Evolutionary conservation across 371 early-diverging fungal genomes (phyloP).

Genomic region (Mortierella sp.): DNA sequence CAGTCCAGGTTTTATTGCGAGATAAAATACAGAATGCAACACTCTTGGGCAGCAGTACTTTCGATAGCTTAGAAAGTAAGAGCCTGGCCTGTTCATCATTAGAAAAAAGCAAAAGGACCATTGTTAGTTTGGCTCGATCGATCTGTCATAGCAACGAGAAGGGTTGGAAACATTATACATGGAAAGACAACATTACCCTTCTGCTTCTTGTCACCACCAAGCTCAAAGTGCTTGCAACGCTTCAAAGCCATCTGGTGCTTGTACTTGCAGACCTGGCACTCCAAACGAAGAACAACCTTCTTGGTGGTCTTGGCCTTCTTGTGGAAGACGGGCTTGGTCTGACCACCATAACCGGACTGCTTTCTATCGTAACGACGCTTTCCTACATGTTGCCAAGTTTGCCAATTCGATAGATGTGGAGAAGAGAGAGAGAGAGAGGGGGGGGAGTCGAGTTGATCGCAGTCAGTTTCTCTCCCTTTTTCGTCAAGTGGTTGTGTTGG

Average conservation of each 20-base stretch:
- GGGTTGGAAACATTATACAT: no score
- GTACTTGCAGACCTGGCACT: conserved; percentile 98
- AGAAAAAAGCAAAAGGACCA: conserved; percentile 3
- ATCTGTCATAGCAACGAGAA: no score
- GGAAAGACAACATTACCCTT: no score
- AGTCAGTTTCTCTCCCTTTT: no score
- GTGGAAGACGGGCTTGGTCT: conserved; percentile 99
- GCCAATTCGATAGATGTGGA: not conserved
- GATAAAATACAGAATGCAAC: conserved; percentile 34
- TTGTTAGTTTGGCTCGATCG: not conserved
- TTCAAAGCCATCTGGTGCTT: conserved; percentile 95
- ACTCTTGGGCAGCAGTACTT: no score
- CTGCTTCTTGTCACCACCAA: conserved; percentile 99
- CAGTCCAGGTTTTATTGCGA: conserved; percentile 23
- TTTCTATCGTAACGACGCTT: conserved; percentile 90
- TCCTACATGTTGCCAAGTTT: conserved; percentile 54
- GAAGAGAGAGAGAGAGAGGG: no score
- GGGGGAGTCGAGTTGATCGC: no score
- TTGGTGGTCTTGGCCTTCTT: conserved; percentile 99
- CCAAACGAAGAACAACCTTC: conserved; percentile 98
- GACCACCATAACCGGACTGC: conserved; percentile 98
- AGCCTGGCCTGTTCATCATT: conserved; percentile 38
- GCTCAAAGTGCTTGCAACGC: conserved; percentile 99
- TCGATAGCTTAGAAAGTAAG: conserved; percentile 52
- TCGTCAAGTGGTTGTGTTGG: no score